These are phyloP conservation scores for Neoboletus brunneissimus DNA, from an alignment of 768 basidiomycete species.

Conservation along the genomic window DNA sequence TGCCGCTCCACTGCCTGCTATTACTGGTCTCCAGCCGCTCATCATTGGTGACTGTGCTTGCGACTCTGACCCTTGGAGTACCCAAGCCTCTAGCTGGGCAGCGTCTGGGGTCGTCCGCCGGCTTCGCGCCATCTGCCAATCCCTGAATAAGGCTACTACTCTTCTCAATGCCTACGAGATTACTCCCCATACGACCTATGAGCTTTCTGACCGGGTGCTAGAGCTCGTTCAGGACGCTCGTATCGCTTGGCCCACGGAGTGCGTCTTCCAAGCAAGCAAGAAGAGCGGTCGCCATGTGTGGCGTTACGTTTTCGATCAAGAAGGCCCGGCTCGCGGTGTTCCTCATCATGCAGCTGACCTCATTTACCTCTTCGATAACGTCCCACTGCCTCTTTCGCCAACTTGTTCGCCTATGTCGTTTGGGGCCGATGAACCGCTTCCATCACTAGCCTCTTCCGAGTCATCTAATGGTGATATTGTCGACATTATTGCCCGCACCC, in stretches of 20 bases:
- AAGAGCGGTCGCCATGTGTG: constrained; percentile 61
- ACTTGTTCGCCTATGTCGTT: constrained; percentile 33
- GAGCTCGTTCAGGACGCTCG: constrained; percentile 75
- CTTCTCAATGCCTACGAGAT: constrained; percentile 75
- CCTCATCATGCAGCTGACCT: constrained; percentile 73
- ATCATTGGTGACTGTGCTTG: constrained; percentile 72
- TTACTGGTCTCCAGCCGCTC: constrained; percentile 52
- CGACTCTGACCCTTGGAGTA: constrained; percentile 64
- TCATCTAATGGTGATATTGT: constrained; percentile 24
- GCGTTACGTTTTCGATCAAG: constrained; percentile 83
- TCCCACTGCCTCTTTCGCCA: constrained; percentile 50
- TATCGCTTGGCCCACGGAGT: constrained; percentile 75
- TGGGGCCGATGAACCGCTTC: constrained; percentile 31
- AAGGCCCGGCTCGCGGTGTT: constrained; percentile 58
- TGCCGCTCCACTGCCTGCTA: constrained; percentile 4
- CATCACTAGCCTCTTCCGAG: constrained; percentile 29
- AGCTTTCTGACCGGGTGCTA: constrained; percentile 64
- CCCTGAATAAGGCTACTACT: constrained; percentile 55
- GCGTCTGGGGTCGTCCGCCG: constrained; percentile 59
- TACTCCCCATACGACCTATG: constrained; percentile 56
- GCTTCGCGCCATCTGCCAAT: constrained; percentile 73
- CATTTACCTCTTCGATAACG: constrained; percentile 76
- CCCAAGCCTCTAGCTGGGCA: constrained; percentile 61
- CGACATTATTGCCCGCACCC: constrained; percentile 14
- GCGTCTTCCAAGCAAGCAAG: constrained; percentile 50